These are phyloP conservation scores for Coemansia sp. DNA, from an alignment of 192 early-diverging fungal genomes.

Conservation along the genomic window DNA sequence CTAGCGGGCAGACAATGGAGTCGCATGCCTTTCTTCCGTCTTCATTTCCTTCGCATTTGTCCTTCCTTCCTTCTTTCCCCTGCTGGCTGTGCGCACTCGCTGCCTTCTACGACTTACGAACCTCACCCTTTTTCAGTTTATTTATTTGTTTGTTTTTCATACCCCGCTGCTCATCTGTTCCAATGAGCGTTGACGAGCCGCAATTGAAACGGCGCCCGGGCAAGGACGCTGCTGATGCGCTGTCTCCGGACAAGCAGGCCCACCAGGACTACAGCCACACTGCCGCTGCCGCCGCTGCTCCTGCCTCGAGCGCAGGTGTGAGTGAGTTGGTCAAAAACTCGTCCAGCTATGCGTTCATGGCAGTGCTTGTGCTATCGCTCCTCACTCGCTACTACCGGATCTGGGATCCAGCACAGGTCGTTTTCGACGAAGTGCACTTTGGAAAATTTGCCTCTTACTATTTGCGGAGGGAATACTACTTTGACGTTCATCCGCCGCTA, in stretches of 20 bases:
- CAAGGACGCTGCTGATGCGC: slow-evolving; percentile 2
- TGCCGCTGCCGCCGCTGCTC: background rate
- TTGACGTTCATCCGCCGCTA: slow-evolving; percentile 97
- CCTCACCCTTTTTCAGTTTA: slow-evolving; percentile 3
- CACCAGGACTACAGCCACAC: background rate
- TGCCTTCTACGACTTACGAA: background rate
- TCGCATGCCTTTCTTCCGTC: background rate
- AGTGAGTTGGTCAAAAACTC: slow-evolving; percentile 29
- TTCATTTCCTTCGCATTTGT: background rate
- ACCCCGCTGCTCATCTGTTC: background rate
- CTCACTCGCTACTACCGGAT: slow-evolving; percentile 71
- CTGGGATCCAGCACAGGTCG: slow-evolving; percentile 70
- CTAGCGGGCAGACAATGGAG: background rate
- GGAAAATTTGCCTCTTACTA: slow-evolving; percentile 98
- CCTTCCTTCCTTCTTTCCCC: background rate
- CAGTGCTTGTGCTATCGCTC: slow-evolving; percentile 54
- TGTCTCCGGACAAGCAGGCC: background rate
- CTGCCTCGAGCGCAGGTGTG: background rate
- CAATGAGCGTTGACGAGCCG: slow-evolving; percentile 42
- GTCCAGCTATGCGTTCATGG: slow-evolving; percentile 37
- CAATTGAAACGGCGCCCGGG: slow-evolving; percentile 14
- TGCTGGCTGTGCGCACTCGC: background rate
- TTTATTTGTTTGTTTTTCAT: slow-evolving; percentile 1
- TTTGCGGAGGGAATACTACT: slow-evolving; percentile 83
- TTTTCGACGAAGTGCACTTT: slow-evolving; percentile 99